These are phyloP conservation scores for Trichoderma erinaceum DNA, from an alignment of 495 filamentous ascomycete species.

Conservation along the genomic window DNA sequence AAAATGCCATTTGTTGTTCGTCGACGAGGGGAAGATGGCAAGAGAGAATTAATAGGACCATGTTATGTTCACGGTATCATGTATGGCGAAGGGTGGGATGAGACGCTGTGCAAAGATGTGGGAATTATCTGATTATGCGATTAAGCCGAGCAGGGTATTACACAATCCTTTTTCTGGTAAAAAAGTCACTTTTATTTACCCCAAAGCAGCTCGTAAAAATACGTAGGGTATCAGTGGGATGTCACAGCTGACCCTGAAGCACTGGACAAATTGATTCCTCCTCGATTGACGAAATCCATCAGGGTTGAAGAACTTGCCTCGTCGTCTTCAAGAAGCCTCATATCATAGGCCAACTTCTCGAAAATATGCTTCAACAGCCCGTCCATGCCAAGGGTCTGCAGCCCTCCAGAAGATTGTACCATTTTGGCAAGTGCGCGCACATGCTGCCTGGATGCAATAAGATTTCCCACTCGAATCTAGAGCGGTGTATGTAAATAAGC, in stretches of 20 bases:
- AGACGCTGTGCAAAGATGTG: neutral
- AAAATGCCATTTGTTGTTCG: neutral
- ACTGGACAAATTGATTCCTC: neutral
- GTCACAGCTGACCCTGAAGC: neutral
- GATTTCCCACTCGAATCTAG: neutral
- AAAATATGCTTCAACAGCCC: slow-evolving; percentile 1
- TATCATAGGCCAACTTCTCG: neutral
- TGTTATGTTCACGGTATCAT: neutral
- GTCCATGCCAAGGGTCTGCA: neutral
- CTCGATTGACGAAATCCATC: neutral
- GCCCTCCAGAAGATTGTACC: neutral
- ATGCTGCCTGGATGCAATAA: neutral
- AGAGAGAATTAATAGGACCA: neutral
- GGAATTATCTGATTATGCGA: neutral
- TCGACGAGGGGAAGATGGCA: neutral
- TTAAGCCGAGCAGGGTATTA: neutral
- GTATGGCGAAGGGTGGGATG: neutral
- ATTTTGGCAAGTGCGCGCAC: neutral
- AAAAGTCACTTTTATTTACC: neutral
- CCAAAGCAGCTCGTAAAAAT: too few species aligned
- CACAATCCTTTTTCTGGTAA: neutral
- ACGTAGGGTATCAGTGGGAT: neutral
- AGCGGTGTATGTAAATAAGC: neutral
- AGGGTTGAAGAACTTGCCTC: neutral
- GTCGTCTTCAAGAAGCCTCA: neutral